Conservation (phyloP, 2,329 filamentous ascomycete genomes). For the Proliferodiscus dingleyae region DNA sequence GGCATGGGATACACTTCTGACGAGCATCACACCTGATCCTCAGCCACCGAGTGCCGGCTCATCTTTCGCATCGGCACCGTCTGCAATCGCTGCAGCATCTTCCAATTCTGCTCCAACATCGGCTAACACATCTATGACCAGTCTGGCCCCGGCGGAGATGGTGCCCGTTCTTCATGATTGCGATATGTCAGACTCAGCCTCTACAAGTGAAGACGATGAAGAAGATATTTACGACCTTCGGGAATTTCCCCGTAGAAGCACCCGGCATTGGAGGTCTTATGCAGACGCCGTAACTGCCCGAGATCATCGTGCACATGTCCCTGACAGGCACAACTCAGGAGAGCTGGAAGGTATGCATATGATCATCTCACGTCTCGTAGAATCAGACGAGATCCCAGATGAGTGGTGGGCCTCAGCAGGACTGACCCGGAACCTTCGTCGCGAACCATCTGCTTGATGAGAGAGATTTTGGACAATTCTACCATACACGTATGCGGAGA, state of each 20-base stretch:
- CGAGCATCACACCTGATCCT: slow-evolving; percentile 75
- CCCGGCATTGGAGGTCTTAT: slow-evolving; percentile 23
- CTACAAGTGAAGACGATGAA: slow-evolving; percentile 33
- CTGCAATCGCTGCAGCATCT: slow-evolving; percentile 22
- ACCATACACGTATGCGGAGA: slow-evolving; percentile 1
- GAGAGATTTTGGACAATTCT: neutral
- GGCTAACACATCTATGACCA: slow-evolving; percentile 27
- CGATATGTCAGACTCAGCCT: slow-evolving; percentile 26
- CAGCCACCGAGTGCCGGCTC: slow-evolving; percentile 75
- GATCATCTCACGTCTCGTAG: slow-evolving; percentile 65
- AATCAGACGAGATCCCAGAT: slow-evolving; percentile 71
- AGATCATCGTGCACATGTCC: slow-evolving; percentile 28
- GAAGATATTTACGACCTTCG: slow-evolving; percentile 28
- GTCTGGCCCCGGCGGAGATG: slow-evolving; percentile 17
- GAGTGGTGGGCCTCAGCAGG: slow-evolving; percentile 75
- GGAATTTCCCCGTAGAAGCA: slow-evolving; percentile 4
- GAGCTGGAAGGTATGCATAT: slow-evolving; percentile 60
- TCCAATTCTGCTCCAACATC: slow-evolving; percentile 23
- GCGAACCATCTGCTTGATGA: slow-evolving; percentile 31
- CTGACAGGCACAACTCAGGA: slow-evolving; percentile 13
- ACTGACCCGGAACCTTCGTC: slow-evolving; percentile 53
- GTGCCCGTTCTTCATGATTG: slow-evolving; percentile 22
- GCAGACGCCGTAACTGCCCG: slow-evolving; percentile 25
- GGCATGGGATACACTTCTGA: slow-evolving; percentile 75
- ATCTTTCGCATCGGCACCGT: slow-evolving; percentile 55